These are phyloP conservation scores for Paraphoma sp. DNA, from an alignment of 2,329 filamentous ascomycete genomes.

Conservation along the genomic window DNA sequence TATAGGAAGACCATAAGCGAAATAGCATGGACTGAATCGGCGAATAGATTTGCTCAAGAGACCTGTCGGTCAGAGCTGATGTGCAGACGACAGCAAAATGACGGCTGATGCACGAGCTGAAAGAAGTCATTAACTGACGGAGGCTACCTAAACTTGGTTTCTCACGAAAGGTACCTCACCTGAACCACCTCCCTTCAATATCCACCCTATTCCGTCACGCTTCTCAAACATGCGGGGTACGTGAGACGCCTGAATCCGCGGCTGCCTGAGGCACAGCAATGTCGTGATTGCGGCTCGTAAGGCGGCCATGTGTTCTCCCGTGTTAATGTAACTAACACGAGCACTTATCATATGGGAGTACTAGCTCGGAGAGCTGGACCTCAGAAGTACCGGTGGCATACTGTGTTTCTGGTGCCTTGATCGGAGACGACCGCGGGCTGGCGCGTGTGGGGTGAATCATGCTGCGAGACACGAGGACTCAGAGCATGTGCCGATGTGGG, in stretches of 20 bases:
- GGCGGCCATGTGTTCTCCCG: neutral
- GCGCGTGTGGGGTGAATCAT: too few relatives aligned
- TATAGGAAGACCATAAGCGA: neutral
- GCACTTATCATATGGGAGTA: neutral
- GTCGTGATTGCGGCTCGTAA: neutral
- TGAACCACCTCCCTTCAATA: neutral
- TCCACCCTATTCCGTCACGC: neutral
- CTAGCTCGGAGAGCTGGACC: neutral
- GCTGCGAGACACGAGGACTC: too few relatives aligned
- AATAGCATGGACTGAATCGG: neutral
- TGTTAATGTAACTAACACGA: neutral
- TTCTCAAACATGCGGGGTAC: neutral
- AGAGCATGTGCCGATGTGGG: too few relatives aligned
- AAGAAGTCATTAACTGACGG: neutral
- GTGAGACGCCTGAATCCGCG: neutral
- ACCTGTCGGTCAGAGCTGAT: neutral
- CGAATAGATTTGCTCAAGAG: neutral
- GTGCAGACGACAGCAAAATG: neutral
- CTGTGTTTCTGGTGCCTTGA: neutral
- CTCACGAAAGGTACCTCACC: neutral
- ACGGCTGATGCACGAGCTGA: slow-evolving; percentile 4
- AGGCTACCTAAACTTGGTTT: neutral
- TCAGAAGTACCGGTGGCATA: neutral
- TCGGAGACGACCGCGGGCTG: neutral
- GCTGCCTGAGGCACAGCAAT: neutral